Percentiles rank a stretch among this genome's conserved stretches.
Conservation (phyloP, 352 stramenopile species). For the Phytopythium chamaehyphon region DNA sequence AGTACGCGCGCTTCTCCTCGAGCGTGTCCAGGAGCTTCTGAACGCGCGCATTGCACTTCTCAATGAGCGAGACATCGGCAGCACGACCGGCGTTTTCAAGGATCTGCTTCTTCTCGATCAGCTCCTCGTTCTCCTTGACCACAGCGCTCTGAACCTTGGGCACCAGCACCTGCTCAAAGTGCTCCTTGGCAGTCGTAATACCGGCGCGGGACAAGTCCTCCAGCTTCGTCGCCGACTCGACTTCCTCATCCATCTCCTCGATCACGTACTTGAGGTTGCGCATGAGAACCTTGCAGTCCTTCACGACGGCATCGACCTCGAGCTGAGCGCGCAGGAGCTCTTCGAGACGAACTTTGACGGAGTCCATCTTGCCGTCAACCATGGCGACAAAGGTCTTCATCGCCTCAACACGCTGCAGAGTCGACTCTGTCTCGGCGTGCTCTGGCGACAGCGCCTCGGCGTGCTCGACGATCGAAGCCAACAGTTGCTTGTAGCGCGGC, state of each 20-base stretch:
- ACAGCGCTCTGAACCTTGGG: constrained; percentile 70
- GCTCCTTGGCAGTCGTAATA: constrained; percentile 57
- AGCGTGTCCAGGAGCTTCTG: constrained; percentile 62
- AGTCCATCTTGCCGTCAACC: constrained; percentile 67
- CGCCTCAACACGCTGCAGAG: constrained; percentile 62
- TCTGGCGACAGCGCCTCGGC: constrained; percentile 64
- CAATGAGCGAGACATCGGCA: constrained; percentile 63
- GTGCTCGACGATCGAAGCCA: constrained; percentile 61
- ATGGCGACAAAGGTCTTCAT: constrained; percentile 77
- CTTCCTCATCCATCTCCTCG: constrained; percentile 86
- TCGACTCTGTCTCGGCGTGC: constrained; percentile 60
- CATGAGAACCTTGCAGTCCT: constrained; percentile 84
- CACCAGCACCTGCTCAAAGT: constrained; percentile 66
- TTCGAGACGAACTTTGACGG: constrained; percentile 50
- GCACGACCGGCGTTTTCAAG: constrained; percentile 52
- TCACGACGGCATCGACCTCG: constrained; percentile 77
- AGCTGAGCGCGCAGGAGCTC: constrained; percentile 55
- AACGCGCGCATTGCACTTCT: constrained; percentile 69
- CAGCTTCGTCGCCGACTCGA: constrained; percentile 70
- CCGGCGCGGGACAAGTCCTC: constrained; percentile 59
- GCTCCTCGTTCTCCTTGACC: constrained; percentile 75
- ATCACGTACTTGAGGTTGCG: constrained; percentile 88
- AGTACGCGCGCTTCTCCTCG: constrained; percentile 69
- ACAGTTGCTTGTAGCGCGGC: constrained; percentile 76
- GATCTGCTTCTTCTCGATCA: constrained; percentile 75